Conservation (phyloP, 2,329 filamentous ascomycete genomes). For the Colletotrichum limetticola region DNA sequence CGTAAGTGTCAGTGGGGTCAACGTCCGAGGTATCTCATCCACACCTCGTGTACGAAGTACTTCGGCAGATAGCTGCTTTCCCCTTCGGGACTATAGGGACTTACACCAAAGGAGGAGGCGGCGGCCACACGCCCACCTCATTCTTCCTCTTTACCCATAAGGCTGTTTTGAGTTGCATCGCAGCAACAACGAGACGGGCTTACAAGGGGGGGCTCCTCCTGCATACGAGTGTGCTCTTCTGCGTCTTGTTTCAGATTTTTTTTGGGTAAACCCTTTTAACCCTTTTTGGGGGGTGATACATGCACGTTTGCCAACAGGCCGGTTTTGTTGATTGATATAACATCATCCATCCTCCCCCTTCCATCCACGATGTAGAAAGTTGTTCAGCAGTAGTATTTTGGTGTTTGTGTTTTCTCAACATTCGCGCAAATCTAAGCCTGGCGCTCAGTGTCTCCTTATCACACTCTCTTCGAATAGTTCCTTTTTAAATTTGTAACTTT, state of each 20-base stretch:
- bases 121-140: neutral
- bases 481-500: constrained; percentile 2
- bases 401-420: constrained; percentile 17
- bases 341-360: neutral
- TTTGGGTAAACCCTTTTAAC: neutral
- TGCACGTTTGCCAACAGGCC: neutral
- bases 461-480: neutral
- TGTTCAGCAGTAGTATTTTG: constrained; percentile 22
- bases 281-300: neutral
- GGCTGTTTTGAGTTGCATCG: constrained; percentile 34
- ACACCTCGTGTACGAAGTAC: neutral
- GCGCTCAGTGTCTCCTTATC: constrained; percentile 14
- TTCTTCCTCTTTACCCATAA: constrained; percentile 3
- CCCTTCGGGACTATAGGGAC: neutral
- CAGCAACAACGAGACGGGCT: neutral
- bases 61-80: constrained; percentile 12
- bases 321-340: constrained; percentile 21
- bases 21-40: neutral
- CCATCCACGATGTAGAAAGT: neutral
- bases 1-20: neutral
- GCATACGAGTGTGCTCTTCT: constrained; percentile 11
- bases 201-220: neutral
- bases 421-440: constrained; percentile 17
- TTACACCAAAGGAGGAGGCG: neutral
- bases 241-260: constrained; percentile 32